Conservation (phyloP, 2,329 filamentous ascomycete species). For the Aphanocladium album region DNA sequence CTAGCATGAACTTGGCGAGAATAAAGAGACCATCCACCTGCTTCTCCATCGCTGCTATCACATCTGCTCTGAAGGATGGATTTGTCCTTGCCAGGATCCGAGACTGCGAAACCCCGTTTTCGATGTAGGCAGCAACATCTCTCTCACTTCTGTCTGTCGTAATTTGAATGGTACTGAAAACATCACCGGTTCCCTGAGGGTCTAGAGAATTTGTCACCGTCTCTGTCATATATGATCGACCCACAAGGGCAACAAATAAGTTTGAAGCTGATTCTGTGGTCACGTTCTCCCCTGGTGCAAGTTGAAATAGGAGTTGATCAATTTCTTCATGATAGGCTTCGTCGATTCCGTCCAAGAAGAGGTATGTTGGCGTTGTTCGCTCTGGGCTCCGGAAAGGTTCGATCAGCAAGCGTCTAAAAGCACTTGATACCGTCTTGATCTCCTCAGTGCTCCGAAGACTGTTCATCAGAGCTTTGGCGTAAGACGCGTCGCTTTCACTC, state of each 20-base stretch:
- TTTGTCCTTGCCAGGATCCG: constrained; percentile 31
- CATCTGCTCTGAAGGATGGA: constrained; percentile 29
- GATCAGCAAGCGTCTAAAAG: constrained; percentile 37
- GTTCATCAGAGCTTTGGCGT: constrained; percentile 35
- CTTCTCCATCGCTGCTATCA: constrained; percentile 35
- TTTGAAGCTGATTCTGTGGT: constrained; percentile 17
- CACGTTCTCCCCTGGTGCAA: constrained; percentile 25
- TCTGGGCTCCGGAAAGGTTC: constrained; percentile 31
- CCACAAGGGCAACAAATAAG: constrained; percentile 36
- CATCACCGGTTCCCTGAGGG: constrained; percentile 24
- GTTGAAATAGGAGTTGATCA: constrained; percentile 30
- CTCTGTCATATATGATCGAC: constrained; percentile 38
- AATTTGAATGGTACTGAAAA: constrained; percentile 36
- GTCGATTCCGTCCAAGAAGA: constrained; percentile 44
- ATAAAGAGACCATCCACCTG: constrained; percentile 45
- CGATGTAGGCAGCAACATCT: constrained; percentile 40
- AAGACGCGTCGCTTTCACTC: constrained; percentile 39
- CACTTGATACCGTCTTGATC: constrained; percentile 39
- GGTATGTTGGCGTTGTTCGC: constrained; percentile 30
- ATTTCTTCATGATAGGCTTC: constrained; percentile 37
- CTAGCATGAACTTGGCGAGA: constrained; percentile 45
- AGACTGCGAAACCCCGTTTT: constrained; percentile 34
- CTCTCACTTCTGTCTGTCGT: constrained; percentile 36
- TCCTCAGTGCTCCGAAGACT: constrained; percentile 32
- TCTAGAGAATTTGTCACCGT: constrained; percentile 30